Conservation (phyloP, 2,329 filamentous ascomycete species). For the Diaporthe ilicicola region DNA sequence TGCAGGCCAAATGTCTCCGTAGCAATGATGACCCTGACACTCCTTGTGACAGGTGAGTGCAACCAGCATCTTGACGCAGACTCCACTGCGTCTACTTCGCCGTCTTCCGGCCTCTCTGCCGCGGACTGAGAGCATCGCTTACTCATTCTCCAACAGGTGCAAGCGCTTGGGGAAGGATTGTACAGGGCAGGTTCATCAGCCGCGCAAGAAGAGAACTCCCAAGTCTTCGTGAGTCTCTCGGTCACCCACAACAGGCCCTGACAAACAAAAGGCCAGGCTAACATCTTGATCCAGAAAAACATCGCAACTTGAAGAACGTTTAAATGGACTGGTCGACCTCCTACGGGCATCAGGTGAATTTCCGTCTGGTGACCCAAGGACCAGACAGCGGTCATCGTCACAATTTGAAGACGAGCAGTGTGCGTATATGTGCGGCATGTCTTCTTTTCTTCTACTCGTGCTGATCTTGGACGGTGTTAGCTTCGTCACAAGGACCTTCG, state of each 20-base stretch:
- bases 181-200: constrained; percentile 55
- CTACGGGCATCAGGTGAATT: constrained; percentile 54
- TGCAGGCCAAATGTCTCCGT: constrained; percentile 31
- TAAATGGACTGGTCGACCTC: constrained; percentile 58
- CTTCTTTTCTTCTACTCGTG: neutral
- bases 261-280: neutral
- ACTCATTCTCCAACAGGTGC: constrained; percentile 47
- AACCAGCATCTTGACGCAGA: neutral
- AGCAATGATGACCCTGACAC: neutral
- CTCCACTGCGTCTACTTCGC: neutral
- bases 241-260: no score
- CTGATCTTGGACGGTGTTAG: neutral
- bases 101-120: neutral
- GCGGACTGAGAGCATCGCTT: neutral
- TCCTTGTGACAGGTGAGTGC: constrained; percentile 42
- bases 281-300: constrained; percentile 49
- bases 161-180: constrained; percentile 58
- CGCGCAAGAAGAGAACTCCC: constrained; percentile 59
- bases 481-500: constrained; percentile 3
- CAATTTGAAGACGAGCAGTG: constrained; percentile 7
- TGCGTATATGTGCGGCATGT: neutral
- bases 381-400: neutral
- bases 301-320: constrained; percentile 57
- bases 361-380: constrained; percentile 1
- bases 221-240: constrained; percentile 57